Conservation (phyloP, 2,329 filamentous ascomycete species). For the Lachnum nothofagi region DNA sequence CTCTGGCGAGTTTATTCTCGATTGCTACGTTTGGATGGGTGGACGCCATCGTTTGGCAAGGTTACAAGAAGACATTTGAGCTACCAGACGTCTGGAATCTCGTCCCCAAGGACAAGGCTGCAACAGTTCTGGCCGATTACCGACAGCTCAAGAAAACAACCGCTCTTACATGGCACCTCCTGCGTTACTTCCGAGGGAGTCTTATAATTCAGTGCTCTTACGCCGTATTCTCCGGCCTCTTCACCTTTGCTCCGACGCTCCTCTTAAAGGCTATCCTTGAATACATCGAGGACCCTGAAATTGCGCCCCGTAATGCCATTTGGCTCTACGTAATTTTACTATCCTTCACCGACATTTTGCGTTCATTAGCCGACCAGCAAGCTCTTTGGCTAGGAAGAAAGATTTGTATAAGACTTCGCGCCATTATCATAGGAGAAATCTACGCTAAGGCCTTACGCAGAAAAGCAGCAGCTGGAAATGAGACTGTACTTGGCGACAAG, state of each 20-base stretch:
- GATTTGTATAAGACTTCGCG: conserved; percentile 86
- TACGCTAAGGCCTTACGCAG: conserved; percentile 92
- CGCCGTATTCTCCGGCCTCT: conserved; percentile 72
- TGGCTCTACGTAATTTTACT: conserved; percentile 95
- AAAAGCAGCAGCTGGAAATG: conserved; percentile 74
- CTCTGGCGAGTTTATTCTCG: conserved; percentile 82
- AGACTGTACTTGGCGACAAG: conserved; percentile 63
- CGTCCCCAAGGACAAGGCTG: conserved; percentile 80
- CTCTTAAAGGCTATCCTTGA: conserved; percentile 86
- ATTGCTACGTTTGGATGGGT: conserved; percentile 87
- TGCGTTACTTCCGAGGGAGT: conserved; percentile 75
- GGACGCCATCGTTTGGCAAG: conserved; percentile 80
- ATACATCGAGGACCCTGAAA: conserved; percentile 79
- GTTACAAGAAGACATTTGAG: conserved; percentile 79
- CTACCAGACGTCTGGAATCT: conserved; percentile 89
- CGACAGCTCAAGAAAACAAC: conserved; percentile 79
- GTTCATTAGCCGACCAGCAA: conserved; percentile 78
- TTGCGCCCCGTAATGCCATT: conserved; percentile 75
- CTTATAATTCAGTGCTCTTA: conserved; percentile 74
- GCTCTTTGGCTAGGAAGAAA: conserved; percentile 91
- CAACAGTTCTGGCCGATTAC: conserved; percentile 72
- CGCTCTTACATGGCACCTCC: conserved; percentile 70
- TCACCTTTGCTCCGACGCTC: conserved; percentile 87
- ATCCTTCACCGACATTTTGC: conserved; percentile 74
- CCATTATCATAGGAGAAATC: conserved; percentile 94